These are phyloP conservation scores for Pseudogymnoascus sp. DNA, from an alignment of 2,329 filamentous ascomycete genomes.

Conservation along the genomic window DNA sequence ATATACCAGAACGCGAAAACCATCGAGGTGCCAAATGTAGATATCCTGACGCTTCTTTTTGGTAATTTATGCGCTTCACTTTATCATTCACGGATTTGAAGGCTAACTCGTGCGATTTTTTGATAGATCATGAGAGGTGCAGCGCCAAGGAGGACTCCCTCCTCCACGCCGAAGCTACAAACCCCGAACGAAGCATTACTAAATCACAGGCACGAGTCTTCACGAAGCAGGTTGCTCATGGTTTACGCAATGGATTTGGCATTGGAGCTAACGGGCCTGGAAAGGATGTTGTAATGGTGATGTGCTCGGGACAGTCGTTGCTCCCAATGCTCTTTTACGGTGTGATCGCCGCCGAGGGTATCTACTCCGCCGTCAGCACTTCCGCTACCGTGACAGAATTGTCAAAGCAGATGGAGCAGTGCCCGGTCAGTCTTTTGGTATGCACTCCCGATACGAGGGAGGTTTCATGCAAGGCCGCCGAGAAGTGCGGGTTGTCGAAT, in stretches of 20 bases:
- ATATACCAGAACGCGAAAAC: constrained; percentile 13
- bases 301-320: constrained; percentile 50
- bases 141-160: constrained; percentile 39
- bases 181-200: constrained; percentile 47
- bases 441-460: constrained; percentile 56
- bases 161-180: constrained; percentile 50
- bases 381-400: constrained; percentile 63
- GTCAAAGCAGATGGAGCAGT: constrained; percentile 65
- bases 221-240: constrained; percentile 46
- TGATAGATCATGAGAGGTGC: constrained; percentile 31
- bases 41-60: constrained; percentile 16
- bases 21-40: constrained; percentile 14
- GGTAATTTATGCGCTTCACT: constrained; percentile 11
- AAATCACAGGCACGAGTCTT: constrained; percentile 43
- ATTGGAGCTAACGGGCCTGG: constrained; percentile 43
- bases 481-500: constrained; percentile 46
- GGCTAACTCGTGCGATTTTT: neutral
- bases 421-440: constrained; percentile 62
- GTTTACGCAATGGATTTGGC: constrained; percentile 46
- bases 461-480: constrained; percentile 46
- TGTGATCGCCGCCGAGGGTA: constrained; percentile 66
- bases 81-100: neutral
- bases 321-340: constrained; percentile 63
- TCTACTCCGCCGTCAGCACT: constrained; percentile 73
- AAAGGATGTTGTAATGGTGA: constrained; percentile 48